phyloP scores from a whole-genome alignment of 1,284 basidiomycete genomes.

The Microbotryum violaceum region DNA sequence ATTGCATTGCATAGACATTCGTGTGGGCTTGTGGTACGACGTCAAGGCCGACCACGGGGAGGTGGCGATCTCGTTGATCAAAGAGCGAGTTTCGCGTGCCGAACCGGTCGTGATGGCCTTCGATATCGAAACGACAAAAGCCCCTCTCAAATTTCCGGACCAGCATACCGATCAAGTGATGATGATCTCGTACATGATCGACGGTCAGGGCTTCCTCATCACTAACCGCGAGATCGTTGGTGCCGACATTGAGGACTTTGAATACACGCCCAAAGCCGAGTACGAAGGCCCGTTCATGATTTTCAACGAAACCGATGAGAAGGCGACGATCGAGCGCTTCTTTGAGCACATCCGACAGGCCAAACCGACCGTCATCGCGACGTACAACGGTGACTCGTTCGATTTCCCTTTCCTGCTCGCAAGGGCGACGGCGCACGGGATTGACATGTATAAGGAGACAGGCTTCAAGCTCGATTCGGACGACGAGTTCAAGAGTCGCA shows the following conservation, averaged over 20 bases:
- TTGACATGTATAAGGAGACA: slow-evolving; percentile 93
- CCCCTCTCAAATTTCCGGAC: slow-evolving; percentile 97
- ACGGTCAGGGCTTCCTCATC: slow-evolving; percentile 86
- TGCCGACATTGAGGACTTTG: slow-evolving; percentile 97
- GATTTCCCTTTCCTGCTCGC: slow-evolving; percentile 98
- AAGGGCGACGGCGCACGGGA: slow-evolving; percentile 75
- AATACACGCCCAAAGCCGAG: slow-evolving; percentile 96
- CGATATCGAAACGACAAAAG: slow-evolving; percentile 98
- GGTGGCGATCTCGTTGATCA: slow-evolving; percentile 64
- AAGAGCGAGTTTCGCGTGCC: slow-evolving; percentile 90
- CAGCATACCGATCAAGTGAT: slow-evolving; percentile 94
- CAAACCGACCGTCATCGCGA: slow-evolving; percentile 93
- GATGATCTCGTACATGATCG: slow-evolving; percentile 99
- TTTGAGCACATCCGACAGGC: slow-evolving; percentile 89
- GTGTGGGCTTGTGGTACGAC: slow-evolving; percentile 94
- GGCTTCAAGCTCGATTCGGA: slow-evolving; percentile 88
- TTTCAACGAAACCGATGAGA: slow-evolving; percentile 93
- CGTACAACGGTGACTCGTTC: slow-evolving; percentile 99
- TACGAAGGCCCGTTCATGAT: slow-evolving; percentile 96
- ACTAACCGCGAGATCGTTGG: slow-evolving; percentile 96
- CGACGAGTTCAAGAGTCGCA: slow-evolving; percentile 88
- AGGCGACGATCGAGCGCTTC: slow-evolving; percentile 64
- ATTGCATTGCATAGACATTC: slow-evolving; percentile 55
- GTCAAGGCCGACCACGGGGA: slow-evolving; percentile 76
- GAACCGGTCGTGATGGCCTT: slow-evolving; percentile 99